Base-by-base conservation (phyloP, 2,329 filamentous ascomycete genomes). In the Emergomyces orientalis region DNA sequence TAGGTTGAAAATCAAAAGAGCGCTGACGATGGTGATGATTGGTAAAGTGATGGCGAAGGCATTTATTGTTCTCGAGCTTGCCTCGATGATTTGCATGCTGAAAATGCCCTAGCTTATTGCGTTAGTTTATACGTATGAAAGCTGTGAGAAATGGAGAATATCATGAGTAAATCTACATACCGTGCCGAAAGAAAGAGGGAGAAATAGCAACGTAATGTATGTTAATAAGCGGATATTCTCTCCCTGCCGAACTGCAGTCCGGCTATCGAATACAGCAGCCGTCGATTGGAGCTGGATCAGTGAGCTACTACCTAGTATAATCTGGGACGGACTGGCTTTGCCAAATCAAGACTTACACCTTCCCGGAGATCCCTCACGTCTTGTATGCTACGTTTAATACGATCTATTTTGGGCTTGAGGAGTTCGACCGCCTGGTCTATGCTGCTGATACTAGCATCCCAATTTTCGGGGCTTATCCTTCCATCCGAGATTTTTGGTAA, bases 141-240 rank as follows among this genome's bases (percentile, higher is more conserved):
- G 19, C 27, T 34, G 6, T 9, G 3, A 47, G 27, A 34, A 9
- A 59, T n/a, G 25, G 25, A 45, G 25, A n/a, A 49, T 14, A 54
- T 32, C 1, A 17, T 13, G 13, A 41, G n/a, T 14, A 37, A 17
- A 47, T 19, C 13, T 32, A 25, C 59, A 11, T 51, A 63, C 62
- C 41, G 67, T 67, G 45, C 62, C 60, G 49, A 68, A 68, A 13
- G 66, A 65, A 39, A 68, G 63, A 13, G 67, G 67, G 30, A 68
- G 63, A 55, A 67, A 68, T 4, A 67, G 60, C 57, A 68, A 59
- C 17, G 65, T 67, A 37, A 68, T 63, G 27, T 68, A 67, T 7
- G 67, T 68, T 17, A 68, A 56, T 8, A 67, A 60, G 39, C 67
- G 66, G 52, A 68, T 68, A 34, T 67, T 68, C 19, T 67, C 66